Evolutionary conservation across 257 asterid species (phyloP), one percentile per base, ranked within the genome.

Genomic region (Petunia axillaris): DNA sequence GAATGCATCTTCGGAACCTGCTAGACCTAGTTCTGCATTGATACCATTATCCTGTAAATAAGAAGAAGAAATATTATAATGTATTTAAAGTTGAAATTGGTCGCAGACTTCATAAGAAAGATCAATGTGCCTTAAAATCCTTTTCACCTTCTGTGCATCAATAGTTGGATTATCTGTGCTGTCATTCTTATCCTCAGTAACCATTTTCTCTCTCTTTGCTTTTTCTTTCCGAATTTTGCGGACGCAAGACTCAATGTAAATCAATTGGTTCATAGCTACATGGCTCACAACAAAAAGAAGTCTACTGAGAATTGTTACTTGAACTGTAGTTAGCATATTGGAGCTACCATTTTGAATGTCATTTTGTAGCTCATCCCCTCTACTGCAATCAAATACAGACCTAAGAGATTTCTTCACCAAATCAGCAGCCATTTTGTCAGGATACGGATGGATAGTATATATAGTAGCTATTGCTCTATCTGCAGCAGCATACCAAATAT

Each of bases 211-310:
- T 85, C 87, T 92, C 89, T 86, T 93, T 82, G 90, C 87, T 78
- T 87, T 93, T 64, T 88, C 95, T 89, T 90, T 95, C 87, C 87
- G 97, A 86, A 94, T 83, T 89, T 88, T 94, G 85, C 95, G 86
- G 38, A 91, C 81, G 80, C 88, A 86, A 80, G 94, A 86, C 84
- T 95, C 99, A 35, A 92, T 91, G 84, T 90, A 89, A 80, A 92
- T 91, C 87, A 95, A 84, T 66, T 95, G 99, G 86, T 92, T 91
- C 99, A 95, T 90, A 79, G 99, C 97, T 36, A 95, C 93, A 85
- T 93, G 93, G 87, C 97, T 90, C 36, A 89, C 89, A 66, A 93
- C 86, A 80, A 94, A 95, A 44, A 95, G 85, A 79, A 59, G 90
- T 87, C 98, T 86, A 84, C 94, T 89, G 71, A 95, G 93, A 80